Evolutionary conservation across 768 basidiomycete genomes (phyloP).

Genomic region (Suillus lakei): DNA sequence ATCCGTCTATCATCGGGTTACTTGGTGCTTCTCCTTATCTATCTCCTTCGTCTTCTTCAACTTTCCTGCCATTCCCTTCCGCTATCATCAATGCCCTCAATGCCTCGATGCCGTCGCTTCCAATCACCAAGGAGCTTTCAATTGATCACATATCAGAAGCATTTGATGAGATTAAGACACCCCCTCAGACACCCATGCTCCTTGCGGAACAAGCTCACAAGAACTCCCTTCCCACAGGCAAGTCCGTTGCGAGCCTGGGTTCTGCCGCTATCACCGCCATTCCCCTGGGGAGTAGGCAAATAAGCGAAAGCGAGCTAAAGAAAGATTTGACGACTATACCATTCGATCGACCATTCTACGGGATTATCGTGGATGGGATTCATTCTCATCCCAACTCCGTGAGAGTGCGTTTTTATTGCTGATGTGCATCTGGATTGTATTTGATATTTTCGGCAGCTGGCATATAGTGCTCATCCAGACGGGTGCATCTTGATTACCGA

Average conservation of each 20-base stretch:
- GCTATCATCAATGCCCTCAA: constrained; percentile 19
- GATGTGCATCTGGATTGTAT: background rate
- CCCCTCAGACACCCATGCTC: constrained; percentile 54
- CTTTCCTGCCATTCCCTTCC: constrained; percentile 25
- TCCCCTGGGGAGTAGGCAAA: constrained; percentile 26
- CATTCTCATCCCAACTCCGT: constrained; percentile 93
- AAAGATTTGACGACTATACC: constrained; percentile 48
- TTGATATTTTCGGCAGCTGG: constrained; percentile 53
- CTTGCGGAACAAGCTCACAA: constrained; percentile 17
- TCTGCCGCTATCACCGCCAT: constrained; percentile 15
- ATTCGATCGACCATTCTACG: constrained; percentile 81
- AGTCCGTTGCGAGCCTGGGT: constrained; percentile 1
- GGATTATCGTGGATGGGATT: constrained; percentile 89
- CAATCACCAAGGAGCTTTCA: constrained; percentile 19
- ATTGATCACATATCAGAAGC: constrained; percentile 56
- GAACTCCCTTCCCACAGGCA: constrained; percentile 5
- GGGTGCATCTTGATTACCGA: constrained; percentile 91
- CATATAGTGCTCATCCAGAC: constrained; percentile 81
- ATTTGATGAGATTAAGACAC: constrained; percentile 60
- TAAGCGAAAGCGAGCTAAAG: constrained; percentile 46
- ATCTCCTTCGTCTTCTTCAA: constrained; percentile 44
- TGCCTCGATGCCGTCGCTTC: constrained; percentile 12
- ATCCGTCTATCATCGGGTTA: constrained; percentile 90
- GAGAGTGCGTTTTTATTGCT: constrained; percentile 52
- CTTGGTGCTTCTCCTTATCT: constrained; percentile 77